phyloP scores from a whole-genome alignment of 1,139 yeast genomes.

The Candida anutae region DNA sequence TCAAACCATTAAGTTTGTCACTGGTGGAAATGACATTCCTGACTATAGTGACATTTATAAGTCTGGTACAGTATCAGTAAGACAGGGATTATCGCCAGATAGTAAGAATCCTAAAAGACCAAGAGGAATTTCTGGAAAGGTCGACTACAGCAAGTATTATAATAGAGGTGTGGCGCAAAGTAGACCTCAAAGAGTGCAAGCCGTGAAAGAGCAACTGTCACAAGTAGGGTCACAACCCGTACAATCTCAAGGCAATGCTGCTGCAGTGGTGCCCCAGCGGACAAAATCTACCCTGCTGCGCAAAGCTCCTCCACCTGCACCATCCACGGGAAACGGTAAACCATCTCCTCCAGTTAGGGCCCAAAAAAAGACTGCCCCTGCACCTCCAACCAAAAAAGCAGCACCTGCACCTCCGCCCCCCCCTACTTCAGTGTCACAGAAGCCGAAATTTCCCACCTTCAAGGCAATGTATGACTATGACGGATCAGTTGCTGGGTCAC shows the following conservation, averaged over 20 bases:
- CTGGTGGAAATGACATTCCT: slow-evolving; percentile 51
- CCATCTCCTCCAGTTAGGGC: slow-evolving; percentile 18
- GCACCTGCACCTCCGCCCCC: slow-evolving; percentile 59
- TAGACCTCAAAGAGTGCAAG: slow-evolving; percentile 3
- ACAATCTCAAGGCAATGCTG: slow-evolving; percentile 8
- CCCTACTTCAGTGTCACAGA: slow-evolving; percentile 48
- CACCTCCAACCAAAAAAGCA: slow-evolving; percentile 30
- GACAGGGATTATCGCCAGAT: slow-evolving; percentile 69
- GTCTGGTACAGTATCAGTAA: slow-evolving; percentile 79
- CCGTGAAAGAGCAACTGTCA: slow-evolving; percentile 11
- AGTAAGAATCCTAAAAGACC: slow-evolving; percentile 72
- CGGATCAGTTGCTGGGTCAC: slow-evolving; percentile 76
- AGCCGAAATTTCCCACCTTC: slow-evolving; percentile 69
- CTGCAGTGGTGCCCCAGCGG: slow-evolving; percentile 3
- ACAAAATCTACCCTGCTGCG: slow-evolving; percentile 4
- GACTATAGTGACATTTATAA: slow-evolving; percentile 67
- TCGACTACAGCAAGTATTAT: slow-evolving; percentile 39
- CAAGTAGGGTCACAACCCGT: slow-evolving; percentile 6
- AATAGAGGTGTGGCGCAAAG: slow-evolving; percentile 18
- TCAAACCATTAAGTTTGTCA: slow-evolving; percentile 63
- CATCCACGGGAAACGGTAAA: slow-evolving; percentile 2
- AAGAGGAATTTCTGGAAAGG: slow-evolving; percentile 28
- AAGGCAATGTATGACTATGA: slow-evolving; percentile 86
- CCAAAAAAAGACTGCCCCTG: slow-evolving; percentile 28
- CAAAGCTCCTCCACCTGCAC: slow-evolving; percentile 7